Evolutionary conservation across 768 basidiomycete genomes (phyloP), one percentile per base, ranked within the genome.

Genomic region (Boletus rubropictus): DNA sequence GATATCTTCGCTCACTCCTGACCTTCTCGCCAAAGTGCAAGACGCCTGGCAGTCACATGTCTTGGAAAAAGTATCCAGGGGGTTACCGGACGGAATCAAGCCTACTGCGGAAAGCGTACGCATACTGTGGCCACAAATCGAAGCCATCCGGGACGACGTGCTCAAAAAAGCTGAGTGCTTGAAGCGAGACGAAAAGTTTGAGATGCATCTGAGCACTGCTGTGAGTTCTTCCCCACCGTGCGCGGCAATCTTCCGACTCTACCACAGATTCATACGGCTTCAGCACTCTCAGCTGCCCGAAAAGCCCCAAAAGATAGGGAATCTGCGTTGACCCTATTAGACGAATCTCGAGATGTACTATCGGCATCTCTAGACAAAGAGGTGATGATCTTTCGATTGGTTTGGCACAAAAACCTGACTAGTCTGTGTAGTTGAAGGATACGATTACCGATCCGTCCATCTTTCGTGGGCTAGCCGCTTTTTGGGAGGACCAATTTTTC

Each of bases 401-500:
- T 15, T 42, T 3, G 8, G 15, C n/a, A 17, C 43, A 40, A 42
- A 9, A 28, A 46, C 52, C 40, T 49, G 51, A 36, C 55, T 21
- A 24, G 28, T 44, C 31, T 47, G 29, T 24, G 21, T 54, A 96
- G 91, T 76, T 81, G 55, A 86, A 83, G 55, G 69, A 81, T 22
- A 85, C 85, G 1, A 84, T 97, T 21, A 86, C 84, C 3, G 90
- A 97, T 66, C 94, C 86, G 7, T 79, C 81, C 5, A 81, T 98
- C 42, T 93, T 86, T 52, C 82, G 88, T 36, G 74, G 80, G 14
- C 75, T 94, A 9, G 83, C 95, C 1, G 78, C 86, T 7, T 81
- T 83, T 62, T 97, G 93, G 93, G 96, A 98, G 67, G 71, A 70
- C 27, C 78, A 82, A 45, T 99, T 93, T 72, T 92, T 95, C 72